Evolutionary conservation across 306 rosid genomes (phyloP).

Genomic region (Neltuma alba): DNA sequence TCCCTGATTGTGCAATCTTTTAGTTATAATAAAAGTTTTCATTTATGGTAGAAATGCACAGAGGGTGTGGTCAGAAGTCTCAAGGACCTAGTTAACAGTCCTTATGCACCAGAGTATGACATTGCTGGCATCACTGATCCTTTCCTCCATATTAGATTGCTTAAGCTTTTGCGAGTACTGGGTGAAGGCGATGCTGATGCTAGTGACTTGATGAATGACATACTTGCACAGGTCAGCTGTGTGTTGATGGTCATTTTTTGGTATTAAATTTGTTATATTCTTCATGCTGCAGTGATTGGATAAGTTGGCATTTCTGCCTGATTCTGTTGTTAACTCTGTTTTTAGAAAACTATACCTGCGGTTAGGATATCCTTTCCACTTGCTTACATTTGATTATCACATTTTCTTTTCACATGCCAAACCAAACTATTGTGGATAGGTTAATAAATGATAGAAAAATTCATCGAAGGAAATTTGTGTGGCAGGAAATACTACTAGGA

Average conservation of each 20-base stretch:
- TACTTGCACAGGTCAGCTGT: constrained; percentile 95
- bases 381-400: constrained; percentile 13
- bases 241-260: constrained; percentile 1
- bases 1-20: constrained; percentile 22
- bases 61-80: constrained; percentile 87
- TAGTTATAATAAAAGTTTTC: constrained; percentile 32
- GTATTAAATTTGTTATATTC: constrained; percentile 23
- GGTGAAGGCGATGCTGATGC: constrained; percentile 96
- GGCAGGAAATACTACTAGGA: constrained; percentile 4
- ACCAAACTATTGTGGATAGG: not conserved
- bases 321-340: constrained; percentile 19
- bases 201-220: constrained; percentile 94
- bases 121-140: constrained; percentile 98
- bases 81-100: constrained; percentile 86
- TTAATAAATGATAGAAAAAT: constrained; percentile 13
- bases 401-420: not conserved
- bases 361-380: constrained; percentile 30
- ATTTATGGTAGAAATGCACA: constrained; percentile 77
- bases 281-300: constrained; percentile 14
- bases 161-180: constrained; percentile 82
- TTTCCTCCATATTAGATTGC: constrained; percentile 92
- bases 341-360: constrained; percentile 21
- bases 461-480: not conserved
- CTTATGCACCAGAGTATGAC: constrained; percentile 95
- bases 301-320: constrained; percentile 23